Percentiles rank a stretch among this genome's conserved stretches.
Evolutionary conservation across 208 protist species (phyloP).

Genomic region (Borovskyia barvae): DNA sequence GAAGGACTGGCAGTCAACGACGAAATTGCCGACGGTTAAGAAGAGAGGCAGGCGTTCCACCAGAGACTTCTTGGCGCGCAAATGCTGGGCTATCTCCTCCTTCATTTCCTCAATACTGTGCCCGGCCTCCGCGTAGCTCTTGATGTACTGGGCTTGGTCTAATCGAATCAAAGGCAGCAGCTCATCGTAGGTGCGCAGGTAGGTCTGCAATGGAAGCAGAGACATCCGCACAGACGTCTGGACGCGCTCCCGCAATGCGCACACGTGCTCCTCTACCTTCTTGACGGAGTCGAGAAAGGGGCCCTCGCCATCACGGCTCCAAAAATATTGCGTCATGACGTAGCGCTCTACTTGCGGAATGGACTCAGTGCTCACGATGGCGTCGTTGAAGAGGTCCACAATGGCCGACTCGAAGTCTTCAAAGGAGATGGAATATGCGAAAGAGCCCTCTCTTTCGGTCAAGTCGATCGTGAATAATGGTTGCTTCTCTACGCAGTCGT

Average conservation of each 20-base stretch:
- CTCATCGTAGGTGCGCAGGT: constrained; percentile 89
- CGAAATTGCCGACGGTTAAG: constrained; percentile 93
- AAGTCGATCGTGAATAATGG: constrained; percentile 92
- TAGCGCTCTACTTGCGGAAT: constrained; percentile 93
- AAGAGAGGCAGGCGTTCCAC: constrained; percentile 89
- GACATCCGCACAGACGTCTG: constrained; percentile 52
- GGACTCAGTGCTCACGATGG: constrained; percentile 86
- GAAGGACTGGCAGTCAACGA: constrained; percentile 94
- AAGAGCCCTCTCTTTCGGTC: constrained; percentile 73
- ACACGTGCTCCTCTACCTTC: constrained; percentile 83
- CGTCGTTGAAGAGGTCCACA: constrained; percentile 85
- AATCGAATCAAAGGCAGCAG: constrained; percentile 88
- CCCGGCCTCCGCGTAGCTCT: constrained; percentile 74
- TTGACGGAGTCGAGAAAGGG: constrained; percentile 90
- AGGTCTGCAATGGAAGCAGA: constrained; percentile 83
- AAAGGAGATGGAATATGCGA: constrained; percentile 88
- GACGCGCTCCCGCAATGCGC: constrained; percentile 69
- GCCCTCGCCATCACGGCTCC: constrained; percentile 86
- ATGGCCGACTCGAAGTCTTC: constrained; percentile 85
- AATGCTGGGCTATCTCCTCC: constrained; percentile 89
- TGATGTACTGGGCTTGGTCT: constrained; percentile 85
- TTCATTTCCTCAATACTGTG: constrained; percentile 91
- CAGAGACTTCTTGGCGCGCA: constrained; percentile 86
- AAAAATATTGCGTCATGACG: constrained; percentile 94
- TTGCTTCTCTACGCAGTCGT: constrained; percentile 92